Percentiles rank a stretch among this genome's conserved stretches.
Evolutionary conservation across 106 monocot species (phyloP).

Genomic region (Dendrobium catenatum): DNA sequence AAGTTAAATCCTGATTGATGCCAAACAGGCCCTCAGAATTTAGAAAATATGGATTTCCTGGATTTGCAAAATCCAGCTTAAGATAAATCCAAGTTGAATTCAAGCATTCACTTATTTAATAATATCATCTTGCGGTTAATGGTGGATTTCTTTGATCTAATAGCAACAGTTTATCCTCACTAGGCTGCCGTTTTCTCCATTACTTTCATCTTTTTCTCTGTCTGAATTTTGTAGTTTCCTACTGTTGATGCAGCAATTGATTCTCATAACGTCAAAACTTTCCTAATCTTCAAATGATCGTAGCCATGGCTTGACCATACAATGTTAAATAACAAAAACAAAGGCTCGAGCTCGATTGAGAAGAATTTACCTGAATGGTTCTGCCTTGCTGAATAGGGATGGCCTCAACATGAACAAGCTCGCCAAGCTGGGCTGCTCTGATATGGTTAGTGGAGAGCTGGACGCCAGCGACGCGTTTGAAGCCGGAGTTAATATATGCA

Average conservation of each 20-base stretch:
- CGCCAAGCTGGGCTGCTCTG: conserved; percentile 35
- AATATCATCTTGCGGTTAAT: neutral
- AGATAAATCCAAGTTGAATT: neutral
- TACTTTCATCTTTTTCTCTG: neutral
- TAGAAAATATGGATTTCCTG: too few relatives aligned
- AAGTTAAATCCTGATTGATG: too few relatives aligned
- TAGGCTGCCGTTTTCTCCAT: neutral
- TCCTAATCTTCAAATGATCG: neutral
- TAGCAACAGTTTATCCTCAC: neutral
- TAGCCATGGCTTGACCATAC: neutral
- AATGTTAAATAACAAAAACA: neutral
- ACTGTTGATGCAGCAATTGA: neutral
- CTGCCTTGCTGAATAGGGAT: conserved; percentile 35
- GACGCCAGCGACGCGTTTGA: conserved; percentile 32
- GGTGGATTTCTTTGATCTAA: neutral
- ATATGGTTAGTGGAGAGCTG: conserved; percentile 56
- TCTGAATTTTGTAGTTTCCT: neutral
- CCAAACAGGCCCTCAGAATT: too few relatives aligned
- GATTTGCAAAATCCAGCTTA: too few relatives aligned
- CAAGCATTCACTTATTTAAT: neutral
- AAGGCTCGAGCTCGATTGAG: neutral
- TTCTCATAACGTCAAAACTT: neutral
- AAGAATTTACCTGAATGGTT: conserved; percentile 38
- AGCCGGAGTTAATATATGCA: conserved; percentile 37
- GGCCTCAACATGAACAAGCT: conserved; percentile 32